phyloP scores from a whole-genome alignment of 2,329 filamentous ascomycete species.

The Diaporthe caulivora region DNA sequence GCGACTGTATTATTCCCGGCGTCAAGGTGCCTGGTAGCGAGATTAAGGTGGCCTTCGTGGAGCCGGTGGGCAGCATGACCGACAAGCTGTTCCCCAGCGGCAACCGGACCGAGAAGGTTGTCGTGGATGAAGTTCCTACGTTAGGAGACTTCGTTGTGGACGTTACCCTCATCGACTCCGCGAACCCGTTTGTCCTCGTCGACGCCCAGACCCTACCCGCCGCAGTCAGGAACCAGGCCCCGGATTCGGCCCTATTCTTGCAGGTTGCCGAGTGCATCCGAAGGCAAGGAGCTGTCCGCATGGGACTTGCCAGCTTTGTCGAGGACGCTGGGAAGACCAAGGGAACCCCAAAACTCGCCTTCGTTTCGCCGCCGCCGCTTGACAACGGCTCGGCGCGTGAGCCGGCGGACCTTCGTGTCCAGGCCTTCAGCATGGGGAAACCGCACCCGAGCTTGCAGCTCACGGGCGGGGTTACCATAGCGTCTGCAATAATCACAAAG shows the following conservation, averaged over 20 bases:
- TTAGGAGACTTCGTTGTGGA: not conserved
- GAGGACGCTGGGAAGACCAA: not conserved
- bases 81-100: not conserved
- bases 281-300: not conserved
- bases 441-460: constrained; percentile 11
- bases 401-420: not conserved
- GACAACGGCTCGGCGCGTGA: not conserved
- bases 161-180: not conserved
- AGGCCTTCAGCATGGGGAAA: constrained; percentile 7
- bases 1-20: not conserved
- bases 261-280: not conserved
- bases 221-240: not conserved
- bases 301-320: not conserved
- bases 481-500: not conserved
- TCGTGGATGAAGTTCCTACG: not conserved
- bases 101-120: not conserved
- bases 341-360: not conserved
- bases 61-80: not conserved
- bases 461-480: not conserved
- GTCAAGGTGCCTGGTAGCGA: not conserved
- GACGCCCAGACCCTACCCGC: not conserved
- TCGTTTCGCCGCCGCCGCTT: not conserved
- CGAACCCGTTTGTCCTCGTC: constrained; percentile 4
- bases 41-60: not conserved
- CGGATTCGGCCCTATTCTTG: not conserved